phyloP scores from a whole-genome alignment of 139 green algal genomes.

The Asterochloris erici region DNA sequence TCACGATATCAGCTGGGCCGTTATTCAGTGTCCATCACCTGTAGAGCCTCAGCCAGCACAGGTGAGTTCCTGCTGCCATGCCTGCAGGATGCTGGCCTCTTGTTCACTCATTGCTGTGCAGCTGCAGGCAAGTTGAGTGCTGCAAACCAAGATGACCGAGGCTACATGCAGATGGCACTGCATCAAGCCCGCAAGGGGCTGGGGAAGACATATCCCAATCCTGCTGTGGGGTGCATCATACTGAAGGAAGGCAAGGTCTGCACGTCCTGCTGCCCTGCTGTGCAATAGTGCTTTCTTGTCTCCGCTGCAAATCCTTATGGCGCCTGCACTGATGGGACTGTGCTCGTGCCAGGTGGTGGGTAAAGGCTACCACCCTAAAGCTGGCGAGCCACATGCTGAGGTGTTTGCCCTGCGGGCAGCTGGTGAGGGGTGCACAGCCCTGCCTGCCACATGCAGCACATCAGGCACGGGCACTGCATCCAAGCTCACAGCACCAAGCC shows the following conservation, averaged over 20 bases:
- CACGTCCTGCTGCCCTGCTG: background rate
- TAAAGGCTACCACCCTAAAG: constrained; percentile 92
- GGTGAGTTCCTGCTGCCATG: too few species aligned
- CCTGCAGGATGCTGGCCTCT: too few species aligned
- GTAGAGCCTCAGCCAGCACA: too few species aligned
- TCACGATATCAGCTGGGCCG: too few species aligned
- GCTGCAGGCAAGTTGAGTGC: too few species aligned
- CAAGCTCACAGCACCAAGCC: too few species aligned
- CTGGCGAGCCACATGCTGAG: constrained; percentile 95
- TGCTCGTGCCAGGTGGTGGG: constrained; percentile 71
- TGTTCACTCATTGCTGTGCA: too few species aligned
- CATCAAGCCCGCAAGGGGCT: constrained; percentile 68
- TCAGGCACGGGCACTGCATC: too few species aligned
- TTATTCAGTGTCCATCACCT: too few species aligned
- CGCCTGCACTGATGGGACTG: background rate
- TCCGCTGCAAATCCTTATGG: background rate
- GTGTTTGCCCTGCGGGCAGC: constrained; percentile 92
- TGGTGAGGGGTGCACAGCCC: constrained; percentile 27
- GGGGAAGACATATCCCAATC: constrained; percentile 91
- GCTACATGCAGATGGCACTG: constrained; percentile 80
- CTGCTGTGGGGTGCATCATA: constrained; percentile 94
- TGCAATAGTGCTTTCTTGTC: background rate
- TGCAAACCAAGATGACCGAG: constrained; percentile 33
- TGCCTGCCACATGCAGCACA: background rate
- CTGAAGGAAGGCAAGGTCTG: constrained; percentile 66